These are phyloP conservation scores for Piper betle DNA, from an alignment of 164 flowering plant species.

Conservation along the genomic window DNA sequence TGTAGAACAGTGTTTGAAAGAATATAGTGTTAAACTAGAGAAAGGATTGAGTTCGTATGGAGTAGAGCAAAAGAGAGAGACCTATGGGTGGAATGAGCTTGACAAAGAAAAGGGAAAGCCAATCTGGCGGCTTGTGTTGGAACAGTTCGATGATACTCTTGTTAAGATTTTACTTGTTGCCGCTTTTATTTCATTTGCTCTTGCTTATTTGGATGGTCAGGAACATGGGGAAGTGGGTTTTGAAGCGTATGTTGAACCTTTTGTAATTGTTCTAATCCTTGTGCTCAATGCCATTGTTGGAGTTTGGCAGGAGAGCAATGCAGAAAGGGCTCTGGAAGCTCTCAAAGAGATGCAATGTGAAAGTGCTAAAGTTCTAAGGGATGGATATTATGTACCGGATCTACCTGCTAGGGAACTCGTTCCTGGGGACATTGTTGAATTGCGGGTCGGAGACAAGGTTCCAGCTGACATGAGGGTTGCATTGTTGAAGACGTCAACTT, in stretches of 20 bases:
- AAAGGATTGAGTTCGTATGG: constrained; percentile 61
- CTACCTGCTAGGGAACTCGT: constrained; percentile 79
- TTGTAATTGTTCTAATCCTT: constrained; percentile 66
- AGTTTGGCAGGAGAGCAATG: constrained; percentile 89
- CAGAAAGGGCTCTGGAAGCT: constrained; percentile 86
- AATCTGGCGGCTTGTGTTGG: constrained; percentile 55
- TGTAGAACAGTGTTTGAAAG: constrained; percentile 75
- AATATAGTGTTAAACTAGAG: constrained; percentile 53
- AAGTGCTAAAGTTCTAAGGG: constrained; percentile 62
- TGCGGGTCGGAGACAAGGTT: constrained; percentile 74
- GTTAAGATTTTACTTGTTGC: constrained; percentile 74
- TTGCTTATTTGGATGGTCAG: constrained; percentile 44
- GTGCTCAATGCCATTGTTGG: constrained; percentile 84
- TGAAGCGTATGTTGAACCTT: constrained; percentile 73
- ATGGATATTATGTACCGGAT: constrained; percentile 54
- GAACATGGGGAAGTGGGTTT: constrained; percentile 42
- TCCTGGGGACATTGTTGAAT: constrained; percentile 80
- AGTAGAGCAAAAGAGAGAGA: constrained; percentile 48
- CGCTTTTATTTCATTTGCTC: constrained; percentile 60
- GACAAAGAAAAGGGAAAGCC: constrained; percentile 75
- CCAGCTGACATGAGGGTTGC: constrained; percentile 92
- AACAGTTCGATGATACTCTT: constrained; percentile 83
- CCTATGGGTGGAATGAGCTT: constrained; percentile 79
- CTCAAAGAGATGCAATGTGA: constrained; percentile 84
- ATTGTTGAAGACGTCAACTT: constrained; percentile 52